Evolutionary conservation across 345 rosid genomes (phyloP), one percentile per base, ranked within the genome.

Genomic region (Erodium maritimum): DNA sequence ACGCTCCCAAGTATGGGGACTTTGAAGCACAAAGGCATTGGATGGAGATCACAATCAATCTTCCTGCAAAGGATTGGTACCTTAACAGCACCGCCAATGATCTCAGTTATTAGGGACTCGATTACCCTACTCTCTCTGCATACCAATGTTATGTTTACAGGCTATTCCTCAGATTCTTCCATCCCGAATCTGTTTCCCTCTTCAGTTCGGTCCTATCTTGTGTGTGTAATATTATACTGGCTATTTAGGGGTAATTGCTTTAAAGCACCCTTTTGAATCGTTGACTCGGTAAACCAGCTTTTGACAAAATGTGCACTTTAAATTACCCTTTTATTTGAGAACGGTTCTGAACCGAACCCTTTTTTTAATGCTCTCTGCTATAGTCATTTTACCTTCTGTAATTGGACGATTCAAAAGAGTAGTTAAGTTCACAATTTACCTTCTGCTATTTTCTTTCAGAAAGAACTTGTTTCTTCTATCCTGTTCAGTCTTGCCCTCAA

Each of bases 21-120:
- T 93, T 80, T 68, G 97, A 93, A 69, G 99, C 97, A 19, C 99
- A 87, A 52, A 71, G 95, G 67, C 99, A 89, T 70, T 93, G 99
- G 97, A 89, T 93, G 99, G 99, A 89, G 85, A 87, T 89, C 57
- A 87, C 99, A n/a, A 57, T 73, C 1, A 85, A 89, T 79, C 84
- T 87, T 33, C 88, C 90, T 0, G 62, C 55, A 5, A 65, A 55
- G 56, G 81, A 85, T 2, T 93, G 99, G 96, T 87, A 93, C 67
- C 68, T 64, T 33, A 89, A 85, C 56, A 68, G 83, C 69, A 85
- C 83, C 19, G 18, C 17, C 69, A 93, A 93, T 57, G 87, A 93
- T 73, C 83, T 89, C 33, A 64, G 71, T 73, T 93, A 87, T 64
- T 90, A 96, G 99, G 99, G 99, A 52, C 89, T 93, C 46, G 99